Percentiles rank a stretch among this genome's conserved stretches.
Conservation (phyloP, 352 stramenopile genomes). For the Pythium rishiriense region DNA sequence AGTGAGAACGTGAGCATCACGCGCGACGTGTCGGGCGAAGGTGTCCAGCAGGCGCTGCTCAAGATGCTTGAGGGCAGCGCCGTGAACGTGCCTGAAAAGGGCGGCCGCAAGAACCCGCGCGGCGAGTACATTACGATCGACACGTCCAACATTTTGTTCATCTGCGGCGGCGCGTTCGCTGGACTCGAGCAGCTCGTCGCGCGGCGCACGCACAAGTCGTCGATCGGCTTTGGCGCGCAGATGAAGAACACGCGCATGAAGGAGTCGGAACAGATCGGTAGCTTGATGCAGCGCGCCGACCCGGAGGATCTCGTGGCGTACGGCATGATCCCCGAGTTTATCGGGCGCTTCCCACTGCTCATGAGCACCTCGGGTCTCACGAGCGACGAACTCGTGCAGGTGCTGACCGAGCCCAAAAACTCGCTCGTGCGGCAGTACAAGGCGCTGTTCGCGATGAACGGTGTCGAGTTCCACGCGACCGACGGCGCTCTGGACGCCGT, state of each 20-base stretch:
- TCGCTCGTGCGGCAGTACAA: slow-evolving; percentile 98
- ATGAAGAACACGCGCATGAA: slow-evolving; percentile 83
- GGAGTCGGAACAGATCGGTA: slow-evolving; percentile 84
- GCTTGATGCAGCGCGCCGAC: slow-evolving; percentile 92
- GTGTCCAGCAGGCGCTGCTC: slow-evolving; percentile 98
- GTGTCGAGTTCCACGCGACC: slow-evolving; percentile 96
- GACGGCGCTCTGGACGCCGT: slow-evolving; percentile 94
- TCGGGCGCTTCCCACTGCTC: slow-evolving; percentile 97
- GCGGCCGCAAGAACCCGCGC: slow-evolving; percentile 95
- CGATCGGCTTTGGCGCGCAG: slow-evolving; percentile 97
- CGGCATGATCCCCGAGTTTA: slow-evolving; percentile 98
- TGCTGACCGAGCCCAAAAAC: slow-evolving; percentile 98
- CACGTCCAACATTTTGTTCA: slow-evolving; percentile 99
- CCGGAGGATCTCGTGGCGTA: slow-evolving; percentile 96
- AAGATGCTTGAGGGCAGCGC: slow-evolving; percentile 99
- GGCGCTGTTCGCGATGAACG: slow-evolving; percentile 95
- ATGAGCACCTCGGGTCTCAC: slow-evolving; percentile 93
- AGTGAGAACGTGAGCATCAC: slow-evolving; percentile 93
- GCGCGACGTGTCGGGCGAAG: slow-evolving; percentile 97
- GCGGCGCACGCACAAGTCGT: slow-evolving; percentile 89
- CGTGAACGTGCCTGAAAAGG: slow-evolving; percentile 98
- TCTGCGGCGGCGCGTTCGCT: slow-evolving; percentile 97
- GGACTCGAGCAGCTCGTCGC: slow-evolving; percentile 96
- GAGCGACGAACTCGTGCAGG: slow-evolving; percentile 92
- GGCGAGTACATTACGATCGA: slow-evolving; percentile 98